These are phyloP conservation scores for Dothistroma pini DNA, from an alignment of 2,329 filamentous ascomycete species.

Conservation along the genomic window DNA sequence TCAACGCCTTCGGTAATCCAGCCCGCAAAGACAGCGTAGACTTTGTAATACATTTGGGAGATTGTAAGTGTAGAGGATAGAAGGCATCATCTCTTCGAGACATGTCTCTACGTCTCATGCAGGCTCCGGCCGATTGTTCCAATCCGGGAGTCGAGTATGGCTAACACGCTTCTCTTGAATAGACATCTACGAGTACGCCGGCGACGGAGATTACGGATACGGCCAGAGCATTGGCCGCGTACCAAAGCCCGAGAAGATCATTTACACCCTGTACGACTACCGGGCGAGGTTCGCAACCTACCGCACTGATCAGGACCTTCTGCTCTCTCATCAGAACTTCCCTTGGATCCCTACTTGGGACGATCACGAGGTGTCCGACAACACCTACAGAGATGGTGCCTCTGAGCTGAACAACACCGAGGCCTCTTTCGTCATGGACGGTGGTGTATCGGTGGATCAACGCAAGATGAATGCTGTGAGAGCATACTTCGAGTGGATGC, in stretches of 20 bases:
- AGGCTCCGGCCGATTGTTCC: too few species aligned
- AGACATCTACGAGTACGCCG: constrained; percentile 58
- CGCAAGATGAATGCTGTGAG: constrained; percentile 70
- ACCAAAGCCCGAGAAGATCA: constrained; percentile 51
- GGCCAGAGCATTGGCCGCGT: constrained; percentile 52
- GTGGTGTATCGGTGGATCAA: constrained; percentile 62
- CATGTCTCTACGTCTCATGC: too few species aligned
- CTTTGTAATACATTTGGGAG: constrained; percentile 46
- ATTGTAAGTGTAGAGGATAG: constrained; percentile 39
- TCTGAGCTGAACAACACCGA: constrained; percentile 63
- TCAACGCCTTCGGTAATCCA: constrained; percentile 38
- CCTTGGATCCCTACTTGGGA: constrained; percentile 62
- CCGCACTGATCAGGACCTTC: constrained; percentile 59
- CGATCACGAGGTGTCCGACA: constrained; percentile 61
- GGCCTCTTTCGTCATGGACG: constrained; percentile 57
- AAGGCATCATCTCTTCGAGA: too few species aligned
- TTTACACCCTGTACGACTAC: constrained; percentile 56
- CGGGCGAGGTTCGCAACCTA: constrained; percentile 57
- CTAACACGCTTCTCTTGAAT: too few species aligned
- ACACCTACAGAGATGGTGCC: constrained; percentile 61
- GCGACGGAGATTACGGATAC: constrained; percentile 42
- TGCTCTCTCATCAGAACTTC: constrained; percentile 53
- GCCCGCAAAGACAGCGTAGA: constrained; percentile 46
- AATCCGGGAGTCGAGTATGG: too few species aligned
- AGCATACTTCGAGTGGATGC: constrained; percentile 61